Base-by-base conservation (phyloP, 2,329 filamentous ascomycete species). In the Diaporthe vexans region DNA sequence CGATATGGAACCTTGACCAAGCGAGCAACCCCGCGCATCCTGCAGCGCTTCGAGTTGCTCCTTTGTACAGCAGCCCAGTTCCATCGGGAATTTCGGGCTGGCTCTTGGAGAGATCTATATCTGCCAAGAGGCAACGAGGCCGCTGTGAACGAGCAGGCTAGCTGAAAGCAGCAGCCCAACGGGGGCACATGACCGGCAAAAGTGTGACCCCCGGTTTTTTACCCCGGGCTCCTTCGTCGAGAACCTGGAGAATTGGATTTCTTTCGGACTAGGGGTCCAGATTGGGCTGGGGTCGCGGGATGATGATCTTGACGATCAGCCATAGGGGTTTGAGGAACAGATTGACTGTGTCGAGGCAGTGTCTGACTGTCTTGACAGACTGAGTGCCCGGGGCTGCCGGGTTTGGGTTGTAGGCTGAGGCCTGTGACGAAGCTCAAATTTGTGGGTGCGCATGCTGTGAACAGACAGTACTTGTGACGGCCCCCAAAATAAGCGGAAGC, bases 111-210 rank as follows among this genome's bases (percentile, higher is more conserved):
- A 67, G 63, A 67, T 67, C 46, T 67, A 37, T 67, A 43, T 43
- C 40, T 43, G 52, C 46, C 51, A 54, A 35, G 57, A 67, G 71
- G 43, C 35, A 52, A 71, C 21, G 40, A 54, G 48, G 48, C 63
- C 63, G 46, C 29, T 17, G 29, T 68, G 63, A 33, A 21, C 33
- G 46, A 54, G 33, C n/a, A 54, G n/a, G 63, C 63, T 68, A 43
- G 40, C 67, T 54, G 26, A 40, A 63, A 51, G 19, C 51, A 71
- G 59, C n/a, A 26, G 63, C 11, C 48, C 29, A 54, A 57, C 29
- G 21, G 48, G 63, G 37, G 46, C 65, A 71, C 74, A 73, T 75
- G 74, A 73, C 63, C 48, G 58, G 11, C 46, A 33, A 29, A 67
- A 29, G 13, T 46, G 9, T 37, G 9, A 43, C 21, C 71, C 74